Conservation (phyloP, 1,284 basidiomycete species). For the Sanghuangporus sanghuang region DNA sequence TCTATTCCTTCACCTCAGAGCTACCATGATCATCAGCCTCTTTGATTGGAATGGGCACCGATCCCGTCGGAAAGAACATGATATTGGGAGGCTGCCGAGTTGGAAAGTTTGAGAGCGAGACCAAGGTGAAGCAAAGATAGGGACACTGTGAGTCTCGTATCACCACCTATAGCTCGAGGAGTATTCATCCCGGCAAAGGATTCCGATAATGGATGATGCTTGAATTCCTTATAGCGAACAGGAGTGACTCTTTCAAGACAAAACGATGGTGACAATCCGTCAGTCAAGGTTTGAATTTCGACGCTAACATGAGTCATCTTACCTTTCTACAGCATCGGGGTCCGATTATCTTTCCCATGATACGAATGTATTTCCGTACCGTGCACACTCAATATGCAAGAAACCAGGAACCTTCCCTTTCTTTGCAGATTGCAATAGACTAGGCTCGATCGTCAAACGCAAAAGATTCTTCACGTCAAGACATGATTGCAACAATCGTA, state of each 20-base stretch:
- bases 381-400: neutral
- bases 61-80: neutral
- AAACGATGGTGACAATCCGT: neutral
- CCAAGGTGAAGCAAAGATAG: neutral
- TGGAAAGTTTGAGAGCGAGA: neutral
- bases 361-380: neutral
- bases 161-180: too few species aligned
- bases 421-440: neutral
- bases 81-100: neutral
- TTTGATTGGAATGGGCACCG: neutral
- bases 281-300: neutral
- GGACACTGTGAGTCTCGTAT: too few species aligned
- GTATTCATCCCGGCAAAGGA: neutral
- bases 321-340: neutral
- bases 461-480: too few species aligned
- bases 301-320: neutral
- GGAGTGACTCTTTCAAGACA: neutral
- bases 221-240: neutral
- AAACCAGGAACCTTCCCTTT: neutral
- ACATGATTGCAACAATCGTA: neutral
- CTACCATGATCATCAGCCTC: neutral
- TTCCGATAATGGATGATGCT: neutral
- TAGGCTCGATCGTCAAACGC: too few species aligned
- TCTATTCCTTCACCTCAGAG: neutral
- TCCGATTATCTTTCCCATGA: slow-evolving; percentile 1